A percentile compares a stretch with the other conserved stretches of the same genome.
phyloP scores from a whole-genome alignment of 441 rosid species.

The Mallotus repandus region DNA sequence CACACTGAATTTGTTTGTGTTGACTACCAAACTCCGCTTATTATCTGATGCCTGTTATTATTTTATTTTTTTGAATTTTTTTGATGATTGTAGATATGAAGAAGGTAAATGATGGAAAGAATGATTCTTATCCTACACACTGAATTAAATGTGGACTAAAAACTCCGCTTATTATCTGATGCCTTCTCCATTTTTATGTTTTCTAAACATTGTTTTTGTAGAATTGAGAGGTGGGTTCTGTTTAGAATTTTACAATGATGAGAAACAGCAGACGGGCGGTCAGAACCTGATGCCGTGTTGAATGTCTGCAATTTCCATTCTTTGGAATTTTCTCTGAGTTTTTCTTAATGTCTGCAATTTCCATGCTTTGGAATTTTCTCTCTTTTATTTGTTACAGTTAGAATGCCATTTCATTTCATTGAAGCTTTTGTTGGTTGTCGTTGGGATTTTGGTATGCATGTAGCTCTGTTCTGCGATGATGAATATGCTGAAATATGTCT shows the following conservation, averaged over 20 bases:
- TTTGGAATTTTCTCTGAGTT: slow-evolving; percentile 58
- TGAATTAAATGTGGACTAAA: slow-evolving; percentile 28
- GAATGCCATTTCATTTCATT: no score
- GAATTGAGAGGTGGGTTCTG: neutral
- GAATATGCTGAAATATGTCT: slow-evolving; percentile 58
- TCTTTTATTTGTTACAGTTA: slow-evolving; percentile 2
- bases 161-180: slow-evolving; percentile 48
- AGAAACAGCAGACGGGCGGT: slow-evolving; percentile 92
- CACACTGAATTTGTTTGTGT: slow-evolving; percentile 37
- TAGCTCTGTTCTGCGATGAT: slow-evolving; percentile 35
- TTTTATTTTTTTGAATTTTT: neutral
- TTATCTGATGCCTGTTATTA: slow-evolving; percentile 45
- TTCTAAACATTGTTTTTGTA: neutral
- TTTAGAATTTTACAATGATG: slow-evolving; percentile 43
- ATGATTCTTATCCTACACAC: slow-evolving; percentile 33
- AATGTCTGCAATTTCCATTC: slow-evolving; percentile 59
- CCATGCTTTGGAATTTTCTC: slow-evolving; percentile 43
- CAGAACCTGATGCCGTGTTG: slow-evolving; percentile 91
- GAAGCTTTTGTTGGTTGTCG: no score
- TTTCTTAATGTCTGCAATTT: slow-evolving; percentile 52
- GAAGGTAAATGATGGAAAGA: slow-evolving; percentile 38
- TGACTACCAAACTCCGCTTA: slow-evolving; percentile 46
- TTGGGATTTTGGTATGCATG: neutral
- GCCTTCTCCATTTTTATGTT: slow-evolving; percentile 23
- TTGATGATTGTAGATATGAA: neutral